Evolutionary conservation across 164 flowering plant genomes (phyloP).

Genomic region (Chloranthus sessilifolius): DNA sequence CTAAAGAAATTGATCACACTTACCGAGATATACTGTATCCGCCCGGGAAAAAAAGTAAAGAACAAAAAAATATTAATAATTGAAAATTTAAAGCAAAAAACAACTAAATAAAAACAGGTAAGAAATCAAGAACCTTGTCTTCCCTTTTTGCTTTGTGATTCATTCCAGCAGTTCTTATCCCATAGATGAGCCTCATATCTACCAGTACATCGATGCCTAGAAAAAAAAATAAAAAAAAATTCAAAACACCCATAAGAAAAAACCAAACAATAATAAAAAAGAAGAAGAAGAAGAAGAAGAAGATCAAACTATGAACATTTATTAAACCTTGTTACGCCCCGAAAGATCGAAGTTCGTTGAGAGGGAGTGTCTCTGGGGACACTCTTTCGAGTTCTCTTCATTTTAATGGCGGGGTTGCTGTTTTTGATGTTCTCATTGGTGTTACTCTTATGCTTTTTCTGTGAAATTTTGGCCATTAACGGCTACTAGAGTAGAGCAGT

Average conservation of each 20-base stretch:
- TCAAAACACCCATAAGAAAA: background rate
- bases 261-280: background rate
- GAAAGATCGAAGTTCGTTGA: constrained; percentile 76
- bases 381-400: constrained; percentile 63
- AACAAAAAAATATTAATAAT: background rate
- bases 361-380: constrained; percentile 80
- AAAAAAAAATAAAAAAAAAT: background rate
- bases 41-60: background rate
- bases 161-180: constrained; percentile 95
- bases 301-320: background rate
- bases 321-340: constrained; percentile 88
- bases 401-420: constrained; percentile 22
- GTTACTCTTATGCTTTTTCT: constrained; percentile 23
- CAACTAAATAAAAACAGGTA: background rate
- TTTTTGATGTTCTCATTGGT: constrained; percentile 2
- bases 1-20: too few relatives aligned
- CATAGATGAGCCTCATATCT: constrained; percentile 95
- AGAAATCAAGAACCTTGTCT: constrained; percentile 55
- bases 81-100: constrained; percentile 1
- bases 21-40: constrained; percentile 76
- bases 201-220: constrained; percentile 91
- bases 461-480: constrained; percentile 38
- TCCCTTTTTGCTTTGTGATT: constrained; percentile 85
- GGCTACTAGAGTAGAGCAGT: background rate
- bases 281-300: background rate